Evolutionary conservation across 2,329 filamentous ascomycete species (phyloP).

Genomic region (Pseudogymnoascus sp.): DNA sequence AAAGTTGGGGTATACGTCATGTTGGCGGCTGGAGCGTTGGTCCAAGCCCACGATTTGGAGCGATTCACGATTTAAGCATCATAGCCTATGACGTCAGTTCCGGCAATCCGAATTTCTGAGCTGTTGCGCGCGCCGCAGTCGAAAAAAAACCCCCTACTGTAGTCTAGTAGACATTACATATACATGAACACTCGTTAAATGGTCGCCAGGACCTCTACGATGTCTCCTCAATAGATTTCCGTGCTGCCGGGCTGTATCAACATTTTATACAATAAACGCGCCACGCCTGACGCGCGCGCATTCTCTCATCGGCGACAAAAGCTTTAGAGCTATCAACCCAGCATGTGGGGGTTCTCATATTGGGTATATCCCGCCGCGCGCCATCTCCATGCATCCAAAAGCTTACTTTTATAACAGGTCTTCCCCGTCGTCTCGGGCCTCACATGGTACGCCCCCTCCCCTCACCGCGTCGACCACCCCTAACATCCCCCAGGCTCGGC

Average conservation of each 20-base stretch:
- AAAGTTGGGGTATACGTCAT: neutral
- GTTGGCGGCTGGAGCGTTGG: neutral
- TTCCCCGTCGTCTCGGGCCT: slow-evolving; percentile 61
- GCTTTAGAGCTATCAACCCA: slow-evolving; percentile 4
- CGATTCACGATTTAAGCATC: neutral
- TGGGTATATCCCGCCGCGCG: slow-evolving; percentile 35
- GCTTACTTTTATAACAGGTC: slow-evolving; percentile 33
- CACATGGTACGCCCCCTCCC: slow-evolving; percentile 28
- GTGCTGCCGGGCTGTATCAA: neutral
- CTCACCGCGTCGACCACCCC: slow-evolving; percentile 18
- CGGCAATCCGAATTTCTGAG: slow-evolving; percentile 3
- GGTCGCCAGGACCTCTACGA: neutral
- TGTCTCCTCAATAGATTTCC: neutral
- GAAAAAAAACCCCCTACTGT: neutral
- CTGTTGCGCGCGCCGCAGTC: neutral
- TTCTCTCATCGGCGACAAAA: neutral
- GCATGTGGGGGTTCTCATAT: slow-evolving; percentile 30
- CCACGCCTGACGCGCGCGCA: neutral
- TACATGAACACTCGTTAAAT: slow-evolving; percentile 4
- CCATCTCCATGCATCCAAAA: neutral
- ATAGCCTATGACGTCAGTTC: neutral
- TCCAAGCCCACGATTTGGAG: neutral
- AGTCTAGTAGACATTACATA: neutral
- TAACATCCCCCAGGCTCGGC: slow-evolving; percentile 38
- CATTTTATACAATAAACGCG: neutral